Conservation (phyloP, 176 grass and related monocot genomes). For the Musa beccarii region DNA sequence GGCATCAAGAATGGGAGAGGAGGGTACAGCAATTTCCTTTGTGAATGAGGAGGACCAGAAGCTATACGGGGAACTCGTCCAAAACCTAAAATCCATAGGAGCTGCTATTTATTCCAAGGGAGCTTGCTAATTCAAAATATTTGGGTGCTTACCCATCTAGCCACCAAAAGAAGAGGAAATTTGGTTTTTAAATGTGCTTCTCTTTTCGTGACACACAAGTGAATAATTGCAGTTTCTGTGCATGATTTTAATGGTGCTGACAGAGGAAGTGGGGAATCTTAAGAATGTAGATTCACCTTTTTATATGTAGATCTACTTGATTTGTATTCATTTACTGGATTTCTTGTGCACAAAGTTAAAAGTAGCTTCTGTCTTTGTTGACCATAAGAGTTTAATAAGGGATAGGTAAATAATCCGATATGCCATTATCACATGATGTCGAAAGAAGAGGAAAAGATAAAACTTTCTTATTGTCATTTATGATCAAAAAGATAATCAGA, state of each 20-base stretch:
- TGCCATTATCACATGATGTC: too few relatives aligned
- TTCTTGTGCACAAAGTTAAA: too few relatives aligned
- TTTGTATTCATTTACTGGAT: background rate
- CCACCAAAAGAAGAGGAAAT: slow-evolving; percentile 57
- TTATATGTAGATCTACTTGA: background rate
- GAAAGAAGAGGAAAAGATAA: too few relatives aligned
- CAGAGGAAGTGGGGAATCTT: background rate
- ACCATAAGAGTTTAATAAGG: too few relatives aligned
- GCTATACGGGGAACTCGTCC: slow-evolving; percentile 63
- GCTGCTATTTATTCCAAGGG: slow-evolving; percentile 58
- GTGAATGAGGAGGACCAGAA: slow-evolving; percentile 78
- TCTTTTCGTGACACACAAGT: background rate
- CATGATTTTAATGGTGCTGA: background rate
- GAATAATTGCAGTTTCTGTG: background rate
- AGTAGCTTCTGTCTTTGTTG: too few relatives aligned
- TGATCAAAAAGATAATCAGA: too few relatives aligned
- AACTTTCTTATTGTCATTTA: too few relatives aligned
- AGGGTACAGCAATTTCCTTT: slow-evolving; percentile 61
- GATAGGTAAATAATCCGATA: too few relatives aligned
- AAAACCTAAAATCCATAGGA: slow-evolving; percentile 50
- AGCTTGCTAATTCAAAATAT: slow-evolving; percentile 59
- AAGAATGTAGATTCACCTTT: background rate
- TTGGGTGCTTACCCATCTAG: slow-evolving; percentile 21
- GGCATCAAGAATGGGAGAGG: slow-evolving; percentile 73
- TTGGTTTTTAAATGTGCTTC: slow-evolving; percentile 9